Percentiles rank a stretch among this genome's conserved stretches.
Evolutionary conservation across 2,329 filamentous ascomycete species (phyloP).

Genomic region (Botryosphaeria agaves): DNA sequence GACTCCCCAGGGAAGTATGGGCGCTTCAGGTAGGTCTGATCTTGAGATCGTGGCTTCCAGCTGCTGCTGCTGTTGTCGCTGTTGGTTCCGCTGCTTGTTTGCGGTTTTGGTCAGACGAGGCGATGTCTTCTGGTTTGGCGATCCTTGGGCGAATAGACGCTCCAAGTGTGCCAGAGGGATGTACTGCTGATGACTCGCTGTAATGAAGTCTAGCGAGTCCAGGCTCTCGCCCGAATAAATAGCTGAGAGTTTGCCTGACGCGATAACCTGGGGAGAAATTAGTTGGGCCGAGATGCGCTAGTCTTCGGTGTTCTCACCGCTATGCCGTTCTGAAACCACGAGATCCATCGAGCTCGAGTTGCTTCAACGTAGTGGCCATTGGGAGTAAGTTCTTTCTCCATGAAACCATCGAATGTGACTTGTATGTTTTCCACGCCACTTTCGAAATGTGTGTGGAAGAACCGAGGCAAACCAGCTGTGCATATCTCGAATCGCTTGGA

Average conservation of each 20-base stretch:
- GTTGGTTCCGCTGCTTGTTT: constrained; percentile 29
- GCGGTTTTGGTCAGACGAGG: constrained; percentile 37
- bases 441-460: constrained; percentile 77
- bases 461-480: constrained; percentile 65
- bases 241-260: too few species aligned
- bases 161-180: constrained; percentile 35
- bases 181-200: too few species aligned
- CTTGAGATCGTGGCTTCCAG: constrained; percentile 27
- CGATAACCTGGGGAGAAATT: too few species aligned
- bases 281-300: too few species aligned
- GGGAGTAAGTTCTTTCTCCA: constrained; percentile 38
- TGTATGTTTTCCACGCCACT: constrained; percentile 77
- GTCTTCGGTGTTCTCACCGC: constrained; percentile 44
- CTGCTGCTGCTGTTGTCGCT: constrained; percentile 28
- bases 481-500: constrained; percentile 79
- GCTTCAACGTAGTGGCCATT: constrained; percentile 62
- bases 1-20: constrained; percentile 34
- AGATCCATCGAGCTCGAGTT: constrained; percentile 61
- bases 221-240: too few species aligned
- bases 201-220: too few species aligned
- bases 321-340: constrained; percentile 72
- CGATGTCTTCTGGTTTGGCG: constrained; percentile 32
- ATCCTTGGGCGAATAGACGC: constrained; percentile 25
- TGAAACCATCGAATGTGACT: constrained; percentile 57
- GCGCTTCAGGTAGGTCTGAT: constrained; percentile 26